These are phyloP conservation scores for Solidago caesia DNA, from an alignment of 129 eudicot genomes.

Conservation along the genomic window DNA sequence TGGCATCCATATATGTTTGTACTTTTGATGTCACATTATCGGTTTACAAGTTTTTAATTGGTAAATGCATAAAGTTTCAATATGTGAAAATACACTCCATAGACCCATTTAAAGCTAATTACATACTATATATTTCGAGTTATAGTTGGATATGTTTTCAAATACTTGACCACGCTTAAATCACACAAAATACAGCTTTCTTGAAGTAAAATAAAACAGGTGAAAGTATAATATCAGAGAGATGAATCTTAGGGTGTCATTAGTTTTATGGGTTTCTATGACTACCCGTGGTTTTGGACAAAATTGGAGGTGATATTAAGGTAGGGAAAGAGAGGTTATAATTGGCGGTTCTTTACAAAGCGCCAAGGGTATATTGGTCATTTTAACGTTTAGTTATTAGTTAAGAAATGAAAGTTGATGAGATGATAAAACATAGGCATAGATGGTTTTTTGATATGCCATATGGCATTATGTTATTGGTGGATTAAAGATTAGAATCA, in stretches of 20 bases:
- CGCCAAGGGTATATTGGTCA: constrained; percentile 21
- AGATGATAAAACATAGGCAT: constrained; percentile 44
- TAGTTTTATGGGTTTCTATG: constrained; percentile 46
- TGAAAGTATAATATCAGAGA: constrained; percentile 21
- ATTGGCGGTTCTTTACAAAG: constrained; percentile 4
- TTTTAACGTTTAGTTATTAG: constrained; percentile 10
- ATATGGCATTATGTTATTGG: constrained; percentile 56
- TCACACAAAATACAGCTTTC: constrained; percentile 7
- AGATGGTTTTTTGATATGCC: constrained; percentile 50
- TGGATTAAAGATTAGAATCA: constrained; percentile 49
- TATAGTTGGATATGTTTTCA: too few relatives aligned
- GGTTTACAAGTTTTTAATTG: too few relatives aligned
- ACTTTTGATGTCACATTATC: too few relatives aligned
- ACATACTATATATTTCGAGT: too few relatives aligned
- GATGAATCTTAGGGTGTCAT: constrained; percentile 33
- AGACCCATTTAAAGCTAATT: too few relatives aligned
- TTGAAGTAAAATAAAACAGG: constrained; percentile 34
- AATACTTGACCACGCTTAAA: too few relatives aligned
- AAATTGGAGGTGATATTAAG: constrained; percentile 44
- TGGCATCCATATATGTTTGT: too few relatives aligned
- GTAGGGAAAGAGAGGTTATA: constrained; percentile 25
- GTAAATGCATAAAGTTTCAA: too few relatives aligned
- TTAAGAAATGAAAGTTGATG: constrained; percentile 35
- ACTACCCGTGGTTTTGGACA: constrained; percentile 55
- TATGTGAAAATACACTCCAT: background rate